Percentiles rank a stretch among this genome's conserved stretches.
Conservation (phyloP, 164 flowering plant genomes). For the Malania oleifera region DNA sequence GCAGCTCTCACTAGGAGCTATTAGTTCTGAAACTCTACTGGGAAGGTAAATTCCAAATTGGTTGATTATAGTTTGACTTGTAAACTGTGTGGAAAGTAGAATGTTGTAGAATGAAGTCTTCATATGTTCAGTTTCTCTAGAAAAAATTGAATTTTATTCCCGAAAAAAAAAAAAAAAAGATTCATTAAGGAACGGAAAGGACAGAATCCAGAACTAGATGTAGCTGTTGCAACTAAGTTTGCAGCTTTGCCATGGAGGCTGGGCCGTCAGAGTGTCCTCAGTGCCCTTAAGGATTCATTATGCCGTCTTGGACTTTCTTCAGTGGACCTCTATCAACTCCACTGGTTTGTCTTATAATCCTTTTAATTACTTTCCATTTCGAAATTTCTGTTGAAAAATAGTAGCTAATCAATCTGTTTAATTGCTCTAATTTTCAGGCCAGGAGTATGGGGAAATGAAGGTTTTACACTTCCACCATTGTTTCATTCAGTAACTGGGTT, state of each 20-base stretch:
- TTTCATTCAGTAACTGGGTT: not conserved
- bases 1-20: not conserved
- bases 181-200: not conserved
- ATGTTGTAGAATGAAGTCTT: not conserved
- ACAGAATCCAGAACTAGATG: not conserved
- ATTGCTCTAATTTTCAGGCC: not conserved
- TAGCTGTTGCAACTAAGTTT: not conserved
- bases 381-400: not conserved
- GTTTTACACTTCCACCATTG: not conserved
- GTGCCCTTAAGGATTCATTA: not conserved
- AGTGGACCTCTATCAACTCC: conserved; percentile 1
- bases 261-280: not conserved
- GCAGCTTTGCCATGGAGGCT: conserved; percentile 1
- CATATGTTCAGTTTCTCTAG: too few species aligned
- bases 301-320: conserved; percentile 2
- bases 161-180: too few species aligned
- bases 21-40: not conserved
- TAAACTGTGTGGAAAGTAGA: not conserved
- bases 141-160: not conserved
- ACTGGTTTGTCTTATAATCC: not conserved
- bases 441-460: conserved; percentile 3
- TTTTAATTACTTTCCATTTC: not conserved
- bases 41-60: not conserved
- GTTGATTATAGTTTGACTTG: not conserved
- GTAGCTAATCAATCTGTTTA: not conserved